A percentile compares a stretch with the other conserved stretches of the same genome.
These are phyloP conservation scores for Pseudocercospora crystallina DNA, from an alignment of 2,329 filamentous ascomycete species.

Conservation along the genomic window DNA sequence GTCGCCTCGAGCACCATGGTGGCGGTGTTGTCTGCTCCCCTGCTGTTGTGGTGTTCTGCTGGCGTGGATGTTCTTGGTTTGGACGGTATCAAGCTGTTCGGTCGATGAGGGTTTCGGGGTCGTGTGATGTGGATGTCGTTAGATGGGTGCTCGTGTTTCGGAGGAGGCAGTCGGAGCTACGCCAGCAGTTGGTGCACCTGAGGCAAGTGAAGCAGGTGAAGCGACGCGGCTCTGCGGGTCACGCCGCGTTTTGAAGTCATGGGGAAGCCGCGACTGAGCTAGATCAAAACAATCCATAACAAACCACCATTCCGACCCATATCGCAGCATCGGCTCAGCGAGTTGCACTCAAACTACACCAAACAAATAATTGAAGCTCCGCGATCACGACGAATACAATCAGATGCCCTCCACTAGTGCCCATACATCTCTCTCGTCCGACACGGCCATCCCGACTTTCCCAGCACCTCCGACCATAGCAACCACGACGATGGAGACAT, in stretches of 20 bases:
- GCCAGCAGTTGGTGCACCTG: too few relatives aligned
- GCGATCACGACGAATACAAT: too few relatives aligned
- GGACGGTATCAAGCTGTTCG: background rate
- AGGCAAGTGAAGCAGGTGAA: too few relatives aligned
- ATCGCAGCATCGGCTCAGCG: too few relatives aligned
- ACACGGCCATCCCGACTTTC: slow-evolving; percentile 15
- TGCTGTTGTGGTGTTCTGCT: background rate
- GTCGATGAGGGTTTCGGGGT: background rate
- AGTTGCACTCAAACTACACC: too few relatives aligned
- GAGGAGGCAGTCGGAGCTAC: too few relatives aligned
- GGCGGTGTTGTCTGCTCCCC: slow-evolving; percentile 40
- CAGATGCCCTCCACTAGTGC: too few relatives aligned
- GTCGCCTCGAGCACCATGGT: slow-evolving; percentile 98
- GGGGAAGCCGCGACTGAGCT: background rate
- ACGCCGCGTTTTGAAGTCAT: slow-evolving; percentile 1
- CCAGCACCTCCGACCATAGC: slow-evolving; percentile 7
- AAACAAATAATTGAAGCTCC: too few relatives aligned
- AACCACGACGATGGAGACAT: slow-evolving; percentile 11
- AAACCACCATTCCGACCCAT: too few relatives aligned
- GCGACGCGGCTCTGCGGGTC: background rate
- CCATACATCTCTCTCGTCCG: background rate
- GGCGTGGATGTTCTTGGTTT: background rate
- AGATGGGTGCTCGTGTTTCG: too few relatives aligned
- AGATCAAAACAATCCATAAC: slow-evolving; percentile 6
- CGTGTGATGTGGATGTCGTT: background rate